A percentile compares a stretch with the other conserved stretches of the same genome.
Conservation (phyloP, 2,329 filamentous ascomycete species). For the Fonsecaea pedrosoi region DNA sequence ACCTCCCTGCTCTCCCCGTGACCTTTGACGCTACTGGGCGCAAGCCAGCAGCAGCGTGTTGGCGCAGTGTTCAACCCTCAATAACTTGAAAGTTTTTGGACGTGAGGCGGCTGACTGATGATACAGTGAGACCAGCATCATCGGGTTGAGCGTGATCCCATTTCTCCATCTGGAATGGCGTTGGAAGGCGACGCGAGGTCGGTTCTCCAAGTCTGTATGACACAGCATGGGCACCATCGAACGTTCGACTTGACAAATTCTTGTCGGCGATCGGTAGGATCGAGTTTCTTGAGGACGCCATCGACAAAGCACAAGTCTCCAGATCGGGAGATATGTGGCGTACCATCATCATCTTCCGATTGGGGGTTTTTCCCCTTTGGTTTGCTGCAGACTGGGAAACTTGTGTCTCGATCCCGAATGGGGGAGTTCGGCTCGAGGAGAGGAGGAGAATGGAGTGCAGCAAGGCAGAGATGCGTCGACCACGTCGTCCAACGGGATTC, state of each 20-base stretch:
- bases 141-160: background rate
- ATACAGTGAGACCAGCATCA: slow-evolving; percentile 8
- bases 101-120: background rate
- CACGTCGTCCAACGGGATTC: background rate
- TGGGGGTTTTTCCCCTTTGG: background rate
- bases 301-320: background rate
- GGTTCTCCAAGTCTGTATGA: background rate
- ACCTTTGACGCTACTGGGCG: background rate
- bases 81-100: background rate
- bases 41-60: background rate
- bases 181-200: background rate
- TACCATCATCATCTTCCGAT: background rate
- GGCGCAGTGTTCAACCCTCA: background rate
- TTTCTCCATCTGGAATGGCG: background rate
- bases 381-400: background rate
- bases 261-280: background rate
- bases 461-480: background rate
- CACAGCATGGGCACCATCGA: background rate
- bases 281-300: background rate
- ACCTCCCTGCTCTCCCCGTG: background rate
- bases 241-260: background rate
- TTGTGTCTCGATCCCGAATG: slow-evolving; percentile 10
- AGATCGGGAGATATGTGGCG: slow-evolving; percentile 5
- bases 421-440: slow-evolving; percentile 13
- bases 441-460: background rate